phyloP scores from a whole-genome alignment of 176 grass and related monocot genomes.

The Aechmea fasciata region DNA sequence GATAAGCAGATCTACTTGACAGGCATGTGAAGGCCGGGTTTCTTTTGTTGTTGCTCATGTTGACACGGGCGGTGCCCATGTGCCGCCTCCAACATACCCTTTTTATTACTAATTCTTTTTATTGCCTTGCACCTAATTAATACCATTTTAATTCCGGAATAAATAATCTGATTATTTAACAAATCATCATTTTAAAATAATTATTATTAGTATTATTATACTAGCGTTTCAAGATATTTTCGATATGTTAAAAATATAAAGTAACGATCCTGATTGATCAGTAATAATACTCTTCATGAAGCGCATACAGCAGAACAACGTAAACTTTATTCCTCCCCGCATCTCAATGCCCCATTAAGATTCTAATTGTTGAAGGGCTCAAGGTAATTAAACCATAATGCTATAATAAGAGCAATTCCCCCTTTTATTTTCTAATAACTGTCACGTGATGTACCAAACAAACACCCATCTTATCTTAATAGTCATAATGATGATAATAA shows the following conservation, averaged over 20 bases:
- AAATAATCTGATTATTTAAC: no score
- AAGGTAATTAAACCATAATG: not conserved
- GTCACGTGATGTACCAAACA: not conserved
- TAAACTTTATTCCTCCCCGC: not conserved
- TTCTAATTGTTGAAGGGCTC: conserved; percentile 1
- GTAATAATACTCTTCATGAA: no score
- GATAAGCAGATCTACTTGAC: conserved; percentile 18
- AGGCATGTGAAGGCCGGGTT: conserved; percentile 20
- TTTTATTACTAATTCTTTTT: not conserved
- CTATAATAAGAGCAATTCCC: no score
- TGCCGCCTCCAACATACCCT: conserved; percentile 8
- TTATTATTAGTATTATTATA: no score
- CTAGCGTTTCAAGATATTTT: no score
- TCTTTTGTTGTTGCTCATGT: conserved; percentile 11
- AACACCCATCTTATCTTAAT: not conserved
- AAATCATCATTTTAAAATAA: no score
- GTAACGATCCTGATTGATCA: no score
- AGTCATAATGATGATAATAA: not conserved
- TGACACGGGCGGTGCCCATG: conserved; percentile 7
- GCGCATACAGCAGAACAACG: no score
- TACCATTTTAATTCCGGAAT: no score
- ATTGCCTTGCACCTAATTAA: not conserved
- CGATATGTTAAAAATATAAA: no score
- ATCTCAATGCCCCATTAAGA: not conserved
- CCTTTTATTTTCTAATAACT: not conserved